Evolutionary conservation across 768 basidiomycete species (phyloP).

Genomic region (Suillus bovinus): DNA sequence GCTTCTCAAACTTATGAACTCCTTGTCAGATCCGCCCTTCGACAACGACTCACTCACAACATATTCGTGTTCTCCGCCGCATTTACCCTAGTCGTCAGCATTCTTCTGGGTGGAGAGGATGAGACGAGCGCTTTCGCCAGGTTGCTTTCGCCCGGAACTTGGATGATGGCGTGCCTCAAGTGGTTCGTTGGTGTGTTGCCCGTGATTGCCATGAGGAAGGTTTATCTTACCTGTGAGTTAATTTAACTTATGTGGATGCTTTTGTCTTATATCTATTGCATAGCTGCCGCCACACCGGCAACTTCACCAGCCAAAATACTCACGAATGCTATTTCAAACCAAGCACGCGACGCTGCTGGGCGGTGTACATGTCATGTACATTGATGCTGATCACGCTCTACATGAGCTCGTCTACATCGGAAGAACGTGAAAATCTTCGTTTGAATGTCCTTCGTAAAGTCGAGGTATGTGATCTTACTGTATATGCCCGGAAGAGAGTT

Average conservation of each 20-base stretch:
- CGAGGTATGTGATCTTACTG: slow-evolving; percentile 43
- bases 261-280: slow-evolving; percentile 4
- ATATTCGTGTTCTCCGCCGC: slow-evolving; percentile 53
- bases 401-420: slow-evolving; percentile 34
- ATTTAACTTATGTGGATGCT: not conserved
- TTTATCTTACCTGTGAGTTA: slow-evolving; percentile 56
- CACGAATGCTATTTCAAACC: slow-evolving; percentile 44
- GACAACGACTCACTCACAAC: slow-evolving; percentile 55
- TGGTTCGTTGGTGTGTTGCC: slow-evolving; percentile 62
- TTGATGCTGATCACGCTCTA: slow-evolving; percentile 45
- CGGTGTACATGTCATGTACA: slow-evolving; percentile 50
- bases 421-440: slow-evolving; percentile 37
- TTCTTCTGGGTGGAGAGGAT: slow-evolving; percentile 30
- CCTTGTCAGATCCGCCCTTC: slow-evolving; percentile 60
- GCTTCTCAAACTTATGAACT: slow-evolving; percentile 64
- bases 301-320: slow-evolving; percentile 55
- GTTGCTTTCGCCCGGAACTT: slow-evolving; percentile 44
- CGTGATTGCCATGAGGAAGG: slow-evolving; percentile 55
- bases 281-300: slow-evolving; percentile 49
- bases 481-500: slow-evolving; percentile 16
- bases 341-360: slow-evolving; percentile 45
- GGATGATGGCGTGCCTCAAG: slow-evolving; percentile 39
- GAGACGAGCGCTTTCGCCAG: slow-evolving; percentile 29
- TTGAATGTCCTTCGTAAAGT: slow-evolving; percentile 65
- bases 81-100: slow-evolving; percentile 45